Evolutionary conservation across 2,329 filamentous ascomycete species (phyloP).

Genomic region (Arthrobotrys conoides): DNA sequence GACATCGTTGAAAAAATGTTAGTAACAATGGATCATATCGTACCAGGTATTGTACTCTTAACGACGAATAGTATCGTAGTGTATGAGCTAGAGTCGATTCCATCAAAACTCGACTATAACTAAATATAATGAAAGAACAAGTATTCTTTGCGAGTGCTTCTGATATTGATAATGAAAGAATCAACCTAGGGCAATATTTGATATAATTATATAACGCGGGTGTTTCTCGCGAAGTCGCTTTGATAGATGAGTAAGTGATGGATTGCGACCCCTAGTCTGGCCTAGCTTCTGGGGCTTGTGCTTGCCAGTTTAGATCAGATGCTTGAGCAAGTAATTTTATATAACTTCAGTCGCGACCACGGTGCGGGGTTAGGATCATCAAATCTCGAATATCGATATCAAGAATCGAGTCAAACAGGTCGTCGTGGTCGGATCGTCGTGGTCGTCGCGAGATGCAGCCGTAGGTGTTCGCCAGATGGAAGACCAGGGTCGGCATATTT

Average conservation of each 20-base stretch:
- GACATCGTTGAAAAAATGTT: too few species aligned
- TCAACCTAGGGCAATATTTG: too few species aligned
- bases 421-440: not conserved
- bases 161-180: too few species aligned
- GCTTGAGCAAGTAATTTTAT: not conserved
- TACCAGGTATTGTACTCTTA: too few species aligned
- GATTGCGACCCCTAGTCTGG: not conserved
- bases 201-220: too few species aligned
- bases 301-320: not conserved
- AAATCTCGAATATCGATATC: not conserved
- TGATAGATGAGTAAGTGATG: not conserved
- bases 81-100: too few species aligned
- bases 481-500: constrained; percentile 5
- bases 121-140: too few species aligned
- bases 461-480: not conserved
- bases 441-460: not conserved
- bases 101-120: too few species aligned
- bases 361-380: constrained; percentile 1
- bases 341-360: not conserved
- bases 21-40: too few species aligned
- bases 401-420: not conserved
- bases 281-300: not conserved
- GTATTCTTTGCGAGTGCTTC: too few species aligned
- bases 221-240: not conserved
- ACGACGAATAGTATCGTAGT: too few species aligned